Conservation (phyloP, 495 filamentous ascomycete genomes). For the Penicillium odoratum region DNA sequence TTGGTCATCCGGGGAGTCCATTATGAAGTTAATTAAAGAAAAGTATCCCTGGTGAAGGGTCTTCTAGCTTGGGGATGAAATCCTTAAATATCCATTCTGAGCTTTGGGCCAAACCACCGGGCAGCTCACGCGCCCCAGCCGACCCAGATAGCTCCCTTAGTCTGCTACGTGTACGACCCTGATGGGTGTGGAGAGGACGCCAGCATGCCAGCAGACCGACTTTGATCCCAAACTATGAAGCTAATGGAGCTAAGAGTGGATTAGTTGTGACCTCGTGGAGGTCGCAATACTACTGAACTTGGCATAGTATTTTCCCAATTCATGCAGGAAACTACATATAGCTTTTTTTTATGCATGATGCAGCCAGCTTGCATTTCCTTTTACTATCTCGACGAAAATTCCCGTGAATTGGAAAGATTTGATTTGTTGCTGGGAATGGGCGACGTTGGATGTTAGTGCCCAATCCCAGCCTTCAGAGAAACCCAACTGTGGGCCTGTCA, state of each 20-base stretch:
- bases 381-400: neutral
- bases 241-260: neutral
- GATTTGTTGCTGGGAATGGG: conserved; percentile 9
- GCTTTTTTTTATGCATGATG: conserved; percentile 8
- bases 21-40: conserved; percentile 19
- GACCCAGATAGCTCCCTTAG: conserved; percentile 26
- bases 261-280: conserved; percentile 2
- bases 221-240: conserved; percentile 4
- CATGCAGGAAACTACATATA: conserved; percentile 2
- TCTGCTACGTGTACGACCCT: conserved; percentile 41
- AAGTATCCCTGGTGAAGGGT: conserved; percentile 1
- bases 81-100: conserved; percentile 15
- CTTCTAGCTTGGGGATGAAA: neutral
- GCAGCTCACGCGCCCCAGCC: conserved; percentile 10
- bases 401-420: conserved; percentile 4
- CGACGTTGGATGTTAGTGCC: conserved; percentile 20
- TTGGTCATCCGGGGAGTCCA: conserved; percentile 36
- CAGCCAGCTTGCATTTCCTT: neutral
- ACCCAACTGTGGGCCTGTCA: conserved; percentile 25
- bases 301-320: neutral
- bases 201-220: conserved; percentile 23
- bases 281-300: conserved; percentile 1
- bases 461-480: conserved; percentile 26
- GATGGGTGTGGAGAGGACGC: conserved; percentile 28
- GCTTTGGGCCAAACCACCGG: conserved; percentile 11